phyloP scores from a whole-genome alignment of 163 green algal species.

The Chlamydomonas reinhardtii region DNA sequence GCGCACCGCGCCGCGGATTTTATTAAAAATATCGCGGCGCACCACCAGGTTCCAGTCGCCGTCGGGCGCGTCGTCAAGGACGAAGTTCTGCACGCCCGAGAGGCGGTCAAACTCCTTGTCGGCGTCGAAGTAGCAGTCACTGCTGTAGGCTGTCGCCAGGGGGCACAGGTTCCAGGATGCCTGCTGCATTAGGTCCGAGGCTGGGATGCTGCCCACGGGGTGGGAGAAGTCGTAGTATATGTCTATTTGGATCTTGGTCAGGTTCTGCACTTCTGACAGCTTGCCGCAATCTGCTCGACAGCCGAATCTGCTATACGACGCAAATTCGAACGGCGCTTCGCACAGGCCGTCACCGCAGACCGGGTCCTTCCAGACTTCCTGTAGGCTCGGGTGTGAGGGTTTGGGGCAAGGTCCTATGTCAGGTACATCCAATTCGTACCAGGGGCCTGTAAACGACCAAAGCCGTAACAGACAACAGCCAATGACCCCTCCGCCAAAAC shows the following conservation, averaged over 20 bases:
- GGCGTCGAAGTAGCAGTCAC: constrained; percentile 78
- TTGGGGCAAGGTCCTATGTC: too few species aligned
- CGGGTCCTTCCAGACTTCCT: constrained; percentile 82
- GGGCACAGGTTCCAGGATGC: constrained; percentile 88
- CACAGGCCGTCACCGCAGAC: constrained; percentile 88
- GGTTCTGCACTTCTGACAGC: constrained; percentile 76
- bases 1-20: constrained; percentile 76
- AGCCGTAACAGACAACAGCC: too few species aligned
- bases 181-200: constrained; percentile 79
- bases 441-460: too few species aligned
- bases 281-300: constrained; percentile 87
- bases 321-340: constrained; percentile 86
- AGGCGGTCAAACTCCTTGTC: constrained; percentile 73
- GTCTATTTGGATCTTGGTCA: constrained; percentile 76
- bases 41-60: constrained; percentile 77
- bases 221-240: constrained; percentile 85
- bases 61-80: constrained; percentile 75
- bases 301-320: constrained; percentile 86
- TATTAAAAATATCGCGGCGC: constrained; percentile 81
- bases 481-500: too few species aligned
- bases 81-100: constrained; percentile 32
- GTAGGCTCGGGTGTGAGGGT: not conserved
- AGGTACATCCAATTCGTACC: too few species aligned
- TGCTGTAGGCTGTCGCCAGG: constrained; percentile 66
- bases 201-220: constrained; percentile 64